phyloP scores from a whole-genome alignment of 2,329 filamentous ascomycete genomes.

The Volutella citrinella region DNA sequence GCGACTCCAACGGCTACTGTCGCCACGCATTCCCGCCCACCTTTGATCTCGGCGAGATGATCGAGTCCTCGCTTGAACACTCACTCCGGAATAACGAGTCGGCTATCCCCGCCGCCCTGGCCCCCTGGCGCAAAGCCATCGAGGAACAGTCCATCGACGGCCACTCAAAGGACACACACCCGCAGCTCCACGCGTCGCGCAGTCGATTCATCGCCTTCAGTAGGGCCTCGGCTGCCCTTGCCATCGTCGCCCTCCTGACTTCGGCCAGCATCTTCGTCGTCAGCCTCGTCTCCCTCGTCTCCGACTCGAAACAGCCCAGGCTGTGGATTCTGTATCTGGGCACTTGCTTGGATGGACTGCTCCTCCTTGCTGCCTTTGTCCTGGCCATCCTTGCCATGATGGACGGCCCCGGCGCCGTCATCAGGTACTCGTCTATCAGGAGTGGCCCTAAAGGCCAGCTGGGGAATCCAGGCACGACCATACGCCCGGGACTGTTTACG shows the following conservation, averaged over 20 bases:
- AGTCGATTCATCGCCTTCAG: slow-evolving; percentile 9
- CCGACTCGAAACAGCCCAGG: slow-evolving; percentile 1
- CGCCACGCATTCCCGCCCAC: slow-evolving; percentile 11
- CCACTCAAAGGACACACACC: slow-evolving; percentile 3
- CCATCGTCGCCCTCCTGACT: slow-evolving; percentile 12
- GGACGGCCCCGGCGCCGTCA: slow-evolving; percentile 8
- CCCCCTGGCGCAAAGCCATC: slow-evolving; percentile 9
- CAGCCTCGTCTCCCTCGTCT: slow-evolving; percentile 5
- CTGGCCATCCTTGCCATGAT: slow-evolving; percentile 13
- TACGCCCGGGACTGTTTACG: slow-evolving; percentile 15
- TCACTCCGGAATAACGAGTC: slow-evolving; percentile 4
- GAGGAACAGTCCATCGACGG: slow-evolving; percentile 10
- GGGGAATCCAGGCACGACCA: slow-evolving; percentile 1
- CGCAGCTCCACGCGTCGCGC: slow-evolving; percentile 5
- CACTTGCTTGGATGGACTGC: slow-evolving; percentile 10
- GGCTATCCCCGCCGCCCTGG: slow-evolving; percentile 6
- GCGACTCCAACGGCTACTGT: slow-evolving; percentile 11
- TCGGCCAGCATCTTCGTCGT: slow-evolving; percentile 8
- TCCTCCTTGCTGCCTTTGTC: slow-evolving; percentile 7
- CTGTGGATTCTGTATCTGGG: slow-evolving; percentile 13
- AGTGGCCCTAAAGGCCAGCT: background rate
- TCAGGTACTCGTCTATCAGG: slow-evolving; percentile 2
- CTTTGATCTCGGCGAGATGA: slow-evolving; percentile 10
- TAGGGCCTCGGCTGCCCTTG: slow-evolving; percentile 12
- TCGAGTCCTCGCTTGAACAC: slow-evolving; percentile 11